Evolutionary conservation across 2,329 filamentous ascomycete genomes (phyloP).

Genomic region (Colletotrichum chlorophyti): DNA sequence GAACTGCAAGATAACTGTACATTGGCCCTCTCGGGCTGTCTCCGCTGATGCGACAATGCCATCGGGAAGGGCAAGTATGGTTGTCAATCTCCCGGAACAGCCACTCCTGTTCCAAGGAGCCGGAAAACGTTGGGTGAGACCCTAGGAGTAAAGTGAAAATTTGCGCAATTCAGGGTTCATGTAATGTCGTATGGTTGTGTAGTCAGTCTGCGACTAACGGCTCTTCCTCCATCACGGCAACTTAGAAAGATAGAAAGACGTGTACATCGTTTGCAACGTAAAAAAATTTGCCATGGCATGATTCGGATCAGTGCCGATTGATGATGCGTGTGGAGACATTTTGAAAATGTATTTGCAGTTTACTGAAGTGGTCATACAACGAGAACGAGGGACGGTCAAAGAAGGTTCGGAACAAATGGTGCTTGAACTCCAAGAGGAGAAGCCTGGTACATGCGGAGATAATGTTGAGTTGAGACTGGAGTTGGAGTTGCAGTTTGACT

Average conservation of each 20-base stretch:
- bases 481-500: too few relatives aligned
- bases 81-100: not conserved
- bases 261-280: too few relatives aligned
- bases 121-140: slow-evolving; percentile 5
- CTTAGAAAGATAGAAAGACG: too few relatives aligned
- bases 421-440: not conserved
- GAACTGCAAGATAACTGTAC: too few relatives aligned
- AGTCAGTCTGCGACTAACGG: not conserved
- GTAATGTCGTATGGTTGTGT: not conserved
- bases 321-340: not conserved
- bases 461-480: too few relatives aligned
- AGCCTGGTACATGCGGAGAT: not conserved
- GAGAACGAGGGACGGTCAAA: not conserved
- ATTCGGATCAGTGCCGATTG: not conserved
- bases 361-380: too few relatives aligned
- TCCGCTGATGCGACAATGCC: not conserved
- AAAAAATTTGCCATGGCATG: too few relatives aligned
- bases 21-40: not conserved
- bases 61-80: not conserved
- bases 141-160: slow-evolving; percentile 3
- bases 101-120: not conserved
- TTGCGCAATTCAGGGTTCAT: not conserved
- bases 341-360: too few relatives aligned
- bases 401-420: not conserved
- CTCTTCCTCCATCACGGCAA: not conserved